Evolutionary conservation across 257 asterid genomes (phyloP).

Genomic region (Salvia miltiorrhiza): DNA sequence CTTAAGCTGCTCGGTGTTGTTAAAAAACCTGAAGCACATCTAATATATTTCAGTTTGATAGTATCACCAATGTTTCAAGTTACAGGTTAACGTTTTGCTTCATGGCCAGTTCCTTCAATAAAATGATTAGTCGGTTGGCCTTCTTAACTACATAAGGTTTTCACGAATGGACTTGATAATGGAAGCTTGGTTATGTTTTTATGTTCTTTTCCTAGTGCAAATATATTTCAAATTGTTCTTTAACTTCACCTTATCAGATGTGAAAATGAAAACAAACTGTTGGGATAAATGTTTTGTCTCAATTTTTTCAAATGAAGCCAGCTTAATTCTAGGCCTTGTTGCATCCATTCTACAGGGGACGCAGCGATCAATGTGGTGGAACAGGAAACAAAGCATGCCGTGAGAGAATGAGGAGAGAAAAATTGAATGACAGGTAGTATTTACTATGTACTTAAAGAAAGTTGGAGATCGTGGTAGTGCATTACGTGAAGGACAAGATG

Average conservation of each 20-base stretch:
- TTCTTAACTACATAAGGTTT: background rate
- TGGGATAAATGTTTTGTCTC: background rate
- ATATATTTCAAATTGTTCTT: background rate
- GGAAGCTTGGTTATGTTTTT: background rate
- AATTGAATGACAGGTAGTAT: conserved; percentile 66
- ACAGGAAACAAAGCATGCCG: conserved; percentile 81
- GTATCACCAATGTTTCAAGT: background rate
- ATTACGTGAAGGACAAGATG: background rate
- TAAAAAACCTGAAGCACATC: background rate
- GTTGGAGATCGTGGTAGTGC: background rate
- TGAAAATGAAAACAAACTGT: background rate
- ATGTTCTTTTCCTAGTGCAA: background rate
- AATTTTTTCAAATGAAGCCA: background rate
- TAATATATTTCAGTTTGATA: background rate
- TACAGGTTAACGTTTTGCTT: background rate
- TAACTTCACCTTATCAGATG: background rate
- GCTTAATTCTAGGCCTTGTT: conserved; percentile 3
- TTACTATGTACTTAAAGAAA: conserved; percentile 9
- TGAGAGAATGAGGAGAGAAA: conserved; percentile 83
- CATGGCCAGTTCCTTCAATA: background rate
- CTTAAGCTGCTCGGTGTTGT: background rate
- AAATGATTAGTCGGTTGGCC: background rate
- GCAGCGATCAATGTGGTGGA: conserved; percentile 50
- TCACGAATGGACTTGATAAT: background rate
- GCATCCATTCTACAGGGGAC: conserved; percentile 44